Conservation (phyloP, 257 asterid species). For the Solanum arcanum region DNA sequence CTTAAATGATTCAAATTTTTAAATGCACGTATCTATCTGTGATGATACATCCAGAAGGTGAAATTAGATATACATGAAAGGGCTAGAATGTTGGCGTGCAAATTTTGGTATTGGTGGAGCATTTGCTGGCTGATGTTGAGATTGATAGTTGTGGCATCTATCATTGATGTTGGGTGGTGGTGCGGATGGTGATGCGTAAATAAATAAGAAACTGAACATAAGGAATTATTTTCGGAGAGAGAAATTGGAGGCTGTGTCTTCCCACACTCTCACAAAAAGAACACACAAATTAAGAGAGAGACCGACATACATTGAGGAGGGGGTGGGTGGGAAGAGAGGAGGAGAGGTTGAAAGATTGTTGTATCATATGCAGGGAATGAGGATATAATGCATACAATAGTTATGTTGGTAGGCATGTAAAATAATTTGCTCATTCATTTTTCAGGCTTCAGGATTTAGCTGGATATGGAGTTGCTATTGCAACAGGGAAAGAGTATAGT, state of each 20-base stretch:
- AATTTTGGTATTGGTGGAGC: not conserved
- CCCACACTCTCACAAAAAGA: not conserved
- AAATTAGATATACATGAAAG: not conserved
- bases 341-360: not conserved
- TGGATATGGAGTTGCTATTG: conserved; percentile 86
- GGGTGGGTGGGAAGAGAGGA: not conserved
- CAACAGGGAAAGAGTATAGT: conserved; percentile 45
- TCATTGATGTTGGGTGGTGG: not conserved
- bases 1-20: not conserved
- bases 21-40: not conserved
- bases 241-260: not conserved
- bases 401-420: not conserved
- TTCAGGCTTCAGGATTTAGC: conserved; percentile 93
- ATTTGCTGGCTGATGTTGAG: not conserved
- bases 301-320: not conserved
- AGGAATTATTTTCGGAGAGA: not conserved
- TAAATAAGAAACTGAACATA: not conserved
- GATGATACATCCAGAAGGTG: not conserved
- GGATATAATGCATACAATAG: not conserved
- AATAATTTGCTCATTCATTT: not conserved
- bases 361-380: not conserved
- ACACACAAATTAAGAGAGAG: not conserved
- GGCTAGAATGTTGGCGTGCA: not conserved
- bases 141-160: not conserved
- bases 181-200: not conserved